Evolutionary conservation across 2,329 filamentous ascomycete genomes (phyloP).

Genomic region (Leptographium lundbergii): DNA sequence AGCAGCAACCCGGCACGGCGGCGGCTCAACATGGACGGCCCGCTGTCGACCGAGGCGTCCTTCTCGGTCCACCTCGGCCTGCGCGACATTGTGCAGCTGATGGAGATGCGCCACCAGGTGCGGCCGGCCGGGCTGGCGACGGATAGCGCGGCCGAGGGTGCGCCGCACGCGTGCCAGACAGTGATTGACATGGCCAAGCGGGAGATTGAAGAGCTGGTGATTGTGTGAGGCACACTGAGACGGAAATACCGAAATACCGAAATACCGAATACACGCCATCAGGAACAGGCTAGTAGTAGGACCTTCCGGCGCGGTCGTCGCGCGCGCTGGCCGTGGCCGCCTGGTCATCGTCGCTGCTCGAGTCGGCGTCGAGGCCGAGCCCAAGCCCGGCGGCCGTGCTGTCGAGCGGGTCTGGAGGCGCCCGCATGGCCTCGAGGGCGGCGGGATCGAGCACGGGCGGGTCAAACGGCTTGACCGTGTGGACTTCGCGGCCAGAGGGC

Average conservation of each 20-base stretch:
- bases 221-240: constrained; percentile 20
- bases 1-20: neutral
- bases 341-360: constrained; percentile 32
- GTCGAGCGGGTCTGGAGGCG: constrained; percentile 34
- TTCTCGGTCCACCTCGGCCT: constrained; percentile 32
- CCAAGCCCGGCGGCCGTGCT: constrained; percentile 8
- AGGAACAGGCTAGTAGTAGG: neutral
- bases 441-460: constrained; percentile 53
- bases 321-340: too few relatives aligned
- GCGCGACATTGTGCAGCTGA: constrained; percentile 37
- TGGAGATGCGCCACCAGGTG: constrained; percentile 36
- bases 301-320: neutral
- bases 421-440: constrained; percentile 48
- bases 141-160: neutral
- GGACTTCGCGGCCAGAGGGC: constrained; percentile 80
- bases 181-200: constrained; percentile 41
- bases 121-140: constrained; percentile 28
- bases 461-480: constrained; percentile 55
- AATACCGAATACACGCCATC: neutral
- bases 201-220: constrained; percentile 41
- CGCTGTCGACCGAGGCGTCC: constrained; percentile 4
- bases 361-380: neutral
- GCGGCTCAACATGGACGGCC: neutral
- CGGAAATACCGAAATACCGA: too few relatives aligned
- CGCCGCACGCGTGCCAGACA: constrained; percentile 31